phyloP scores from a whole-genome alignment of 441 rosid genomes.

The Corymbia citriodora region DNA sequence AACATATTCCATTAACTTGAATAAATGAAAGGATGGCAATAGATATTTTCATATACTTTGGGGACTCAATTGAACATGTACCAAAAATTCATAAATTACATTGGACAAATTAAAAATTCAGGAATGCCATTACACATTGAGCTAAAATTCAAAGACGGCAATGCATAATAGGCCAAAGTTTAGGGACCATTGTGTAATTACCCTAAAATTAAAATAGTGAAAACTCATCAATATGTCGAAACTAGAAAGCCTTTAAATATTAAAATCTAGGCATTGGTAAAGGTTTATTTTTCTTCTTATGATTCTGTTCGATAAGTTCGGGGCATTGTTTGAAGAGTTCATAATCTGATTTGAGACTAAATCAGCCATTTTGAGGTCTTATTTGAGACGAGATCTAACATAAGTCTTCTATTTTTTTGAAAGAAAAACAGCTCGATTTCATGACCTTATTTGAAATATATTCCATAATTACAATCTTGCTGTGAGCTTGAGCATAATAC shows the following conservation, averaged over 20 bases:
- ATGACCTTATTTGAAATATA: neutral
- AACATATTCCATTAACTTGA: rapidly evolving
- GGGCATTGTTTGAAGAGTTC: neutral
- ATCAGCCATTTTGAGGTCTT: neutral
- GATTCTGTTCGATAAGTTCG: neutral
- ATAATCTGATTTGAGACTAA: neutral
- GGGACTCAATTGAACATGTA: too few species aligned
- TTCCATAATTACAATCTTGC: neutral
- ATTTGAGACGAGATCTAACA: neutral
- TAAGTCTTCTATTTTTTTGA: neutral
- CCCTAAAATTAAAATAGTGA: neutral
- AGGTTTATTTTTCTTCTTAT: neutral
- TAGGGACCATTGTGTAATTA: rapidly evolving
- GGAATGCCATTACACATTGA: rapidly evolving
- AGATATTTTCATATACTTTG: too few species aligned
- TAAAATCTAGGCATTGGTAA: neutral
- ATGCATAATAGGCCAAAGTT: too few species aligned
- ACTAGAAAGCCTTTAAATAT: neutral
- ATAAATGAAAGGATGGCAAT: too few species aligned
- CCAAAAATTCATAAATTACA: rapidly evolving
- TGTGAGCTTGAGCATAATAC: neutral
- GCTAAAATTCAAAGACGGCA: rapidly evolving
- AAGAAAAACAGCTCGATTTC: neutral
- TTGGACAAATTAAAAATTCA: rapidly evolving
- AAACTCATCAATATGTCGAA: neutral